These are phyloP conservation scores for Wickerhamomyces xylosicus DNA, from an alignment of 805 yeast species.

Conservation along the genomic window DNA sequence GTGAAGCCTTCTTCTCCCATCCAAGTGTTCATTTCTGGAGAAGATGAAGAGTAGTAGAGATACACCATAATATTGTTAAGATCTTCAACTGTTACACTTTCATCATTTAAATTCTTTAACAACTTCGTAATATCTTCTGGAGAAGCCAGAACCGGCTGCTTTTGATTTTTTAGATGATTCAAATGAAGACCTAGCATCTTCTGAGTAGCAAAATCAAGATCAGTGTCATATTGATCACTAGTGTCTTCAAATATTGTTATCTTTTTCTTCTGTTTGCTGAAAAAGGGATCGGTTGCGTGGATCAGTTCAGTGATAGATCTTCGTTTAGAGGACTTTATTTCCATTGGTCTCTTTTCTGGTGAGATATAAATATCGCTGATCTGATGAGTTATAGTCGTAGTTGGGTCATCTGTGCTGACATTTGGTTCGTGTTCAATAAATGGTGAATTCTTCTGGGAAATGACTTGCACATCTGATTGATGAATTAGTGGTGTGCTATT, in stretches of 20 bases:
- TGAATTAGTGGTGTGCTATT: no score
- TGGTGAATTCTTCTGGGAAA: slow-evolving; percentile 4
- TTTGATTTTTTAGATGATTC: no score
- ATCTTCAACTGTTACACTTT: slow-evolving; percentile 6
- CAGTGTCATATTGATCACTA: neutral
- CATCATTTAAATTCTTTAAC: slow-evolving; percentile 7
- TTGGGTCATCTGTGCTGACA: slow-evolving; percentile 7
- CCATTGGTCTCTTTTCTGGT: slow-evolving; percentile 11
- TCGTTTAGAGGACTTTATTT: slow-evolving; percentile 6
- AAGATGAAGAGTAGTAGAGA: slow-evolving; percentile 9
- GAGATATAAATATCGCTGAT: slow-evolving; percentile 16
- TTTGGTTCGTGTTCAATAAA: neutral
- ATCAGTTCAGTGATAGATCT: slow-evolving; percentile 13
- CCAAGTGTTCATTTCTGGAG: slow-evolving; percentile 11
- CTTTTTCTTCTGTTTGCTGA: slow-evolving; percentile 9
- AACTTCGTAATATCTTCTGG: slow-evolving; percentile 1
- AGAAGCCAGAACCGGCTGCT: neutral
- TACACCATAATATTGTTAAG: slow-evolving; percentile 11
- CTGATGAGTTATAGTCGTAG: slow-evolving; percentile 12
- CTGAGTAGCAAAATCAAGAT: slow-evolving; percentile 5
- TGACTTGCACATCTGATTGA: no score
- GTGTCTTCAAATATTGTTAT: slow-evolving; percentile 18
- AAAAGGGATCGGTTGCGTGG: slow-evolving; percentile 16
- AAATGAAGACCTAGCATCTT: neutral
- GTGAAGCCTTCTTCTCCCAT: slow-evolving; percentile 11